These are phyloP conservation scores for Nakazawaea ambrosiae DNA, from an alignment of 805 yeast genomes.

Conservation along the genomic window DNA sequence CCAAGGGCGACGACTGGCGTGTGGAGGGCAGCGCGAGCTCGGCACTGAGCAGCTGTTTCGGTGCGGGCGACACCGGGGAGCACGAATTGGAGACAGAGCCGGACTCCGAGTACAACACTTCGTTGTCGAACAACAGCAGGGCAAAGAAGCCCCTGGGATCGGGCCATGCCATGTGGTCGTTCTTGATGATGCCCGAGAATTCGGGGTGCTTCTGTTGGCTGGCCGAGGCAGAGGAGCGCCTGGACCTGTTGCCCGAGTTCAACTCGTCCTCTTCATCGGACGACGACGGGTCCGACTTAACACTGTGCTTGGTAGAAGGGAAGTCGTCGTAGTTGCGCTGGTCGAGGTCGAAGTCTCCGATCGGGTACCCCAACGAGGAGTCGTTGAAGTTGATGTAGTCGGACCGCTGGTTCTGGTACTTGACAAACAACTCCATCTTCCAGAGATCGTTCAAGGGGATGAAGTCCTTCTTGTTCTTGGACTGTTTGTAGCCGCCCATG, in stretches of 20 bases:
- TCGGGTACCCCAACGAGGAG: slow-evolving; percentile 22
- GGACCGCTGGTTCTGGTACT: slow-evolving; percentile 25
- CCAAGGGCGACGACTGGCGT: background rate
- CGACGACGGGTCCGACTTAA: slow-evolving; percentile 1
- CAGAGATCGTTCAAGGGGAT: slow-evolving; percentile 31
- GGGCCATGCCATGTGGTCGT: slow-evolving; percentile 12
- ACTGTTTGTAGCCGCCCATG: slow-evolving; percentile 42
- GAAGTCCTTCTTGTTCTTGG: slow-evolving; percentile 19
- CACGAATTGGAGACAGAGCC: background rate
- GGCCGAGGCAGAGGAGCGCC: slow-evolving; percentile 5
- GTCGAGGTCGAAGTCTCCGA: slow-evolving; percentile 20
- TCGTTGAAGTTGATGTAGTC: slow-evolving; percentile 23
- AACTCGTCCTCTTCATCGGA: slow-evolving; percentile 14
- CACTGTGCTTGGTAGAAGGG: slow-evolving; percentile 6
- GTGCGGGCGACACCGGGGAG: background rate
- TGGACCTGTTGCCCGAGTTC: background rate
- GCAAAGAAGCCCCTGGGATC: slow-evolving; percentile 13
- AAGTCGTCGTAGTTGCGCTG: slow-evolving; percentile 10
- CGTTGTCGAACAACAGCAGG: slow-evolving; percentile 9
- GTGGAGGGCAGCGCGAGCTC: background rate
- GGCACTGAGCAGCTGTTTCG: background rate
- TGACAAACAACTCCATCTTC: slow-evolving; percentile 31
- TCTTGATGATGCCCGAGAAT: slow-evolving; percentile 20
- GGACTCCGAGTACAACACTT: background rate
- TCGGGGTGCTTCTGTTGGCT: background rate